Base-by-base conservation (phyloP, 306 rosid species). In the Vicia sativa region DNA sequence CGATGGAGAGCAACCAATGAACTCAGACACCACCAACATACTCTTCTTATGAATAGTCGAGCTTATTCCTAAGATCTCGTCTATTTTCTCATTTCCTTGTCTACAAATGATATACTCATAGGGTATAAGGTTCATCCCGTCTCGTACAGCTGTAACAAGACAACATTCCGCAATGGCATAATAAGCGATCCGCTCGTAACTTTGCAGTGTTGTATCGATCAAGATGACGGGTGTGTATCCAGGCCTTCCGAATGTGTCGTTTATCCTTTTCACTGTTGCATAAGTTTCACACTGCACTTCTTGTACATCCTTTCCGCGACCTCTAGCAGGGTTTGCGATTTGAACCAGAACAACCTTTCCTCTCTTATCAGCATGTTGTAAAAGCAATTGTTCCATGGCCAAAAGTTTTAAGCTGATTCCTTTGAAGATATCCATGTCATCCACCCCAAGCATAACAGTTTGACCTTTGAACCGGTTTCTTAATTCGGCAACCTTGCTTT, bases 71-170 rank as follows among this genome's bases (percentile, higher is more conserved):
- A 90, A 77, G 73, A 86, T 82, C 80, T 79, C 78, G 31, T 90
- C 91, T 49, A 90, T 84, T 78, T 87, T 86, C 74, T 75, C 87
- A 62, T 65, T 90, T 68, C 95, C 97, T 75, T 91, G 97, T 65
- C 97, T 79, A 74, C 97, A 86, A 54, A 91, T 85, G 53, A 88
- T 62, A 65, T 88, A 91, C 65, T 91, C 96, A 52, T 91, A 91
- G 4, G 97, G 97, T 78, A 91, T 88, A 60, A 91, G 96, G 73
- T 91, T 91, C 97, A 91, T 91, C 49, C 97, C 97, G 59, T 91
- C 97, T 72, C 97, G 82, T 75, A 91, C 97, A 4, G 97, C 97
- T 4, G 96, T 91, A 68, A 91, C 97, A 62, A 91, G 91, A 77
- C 97, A 91, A 43, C 96, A 88, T 73, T 91, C 97, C 2, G 97